phyloP scores from a whole-genome alignment of 768 basidiomycete genomes.

The Pleurotus eryngii region DNA sequence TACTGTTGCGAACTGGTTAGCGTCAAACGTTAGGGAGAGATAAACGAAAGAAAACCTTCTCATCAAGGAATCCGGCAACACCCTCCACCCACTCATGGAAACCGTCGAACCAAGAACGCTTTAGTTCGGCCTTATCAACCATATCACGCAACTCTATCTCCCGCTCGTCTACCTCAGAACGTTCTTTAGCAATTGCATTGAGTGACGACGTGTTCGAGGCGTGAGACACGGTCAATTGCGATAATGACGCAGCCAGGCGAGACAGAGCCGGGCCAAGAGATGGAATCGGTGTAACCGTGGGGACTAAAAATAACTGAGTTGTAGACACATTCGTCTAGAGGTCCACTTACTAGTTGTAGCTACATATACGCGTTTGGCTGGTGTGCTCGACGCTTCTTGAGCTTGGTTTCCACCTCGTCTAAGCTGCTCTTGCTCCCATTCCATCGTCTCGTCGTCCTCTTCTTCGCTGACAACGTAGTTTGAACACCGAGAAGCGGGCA shows the following conservation, averaged over 20 bases:
- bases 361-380: conserved; percentile 59
- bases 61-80: conserved; percentile 82
- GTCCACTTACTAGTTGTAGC: conserved; percentile 61
- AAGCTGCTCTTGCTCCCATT: conserved; percentile 85
- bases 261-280: conserved; percentile 57
- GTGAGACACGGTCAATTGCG: conserved; percentile 66
- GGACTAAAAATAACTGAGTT: conserved; percentile 46
- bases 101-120: conserved; percentile 76
- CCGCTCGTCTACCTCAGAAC: conserved; percentile 57
- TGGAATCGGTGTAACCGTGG: conserved; percentile 59
- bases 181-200: conserved; percentile 56
- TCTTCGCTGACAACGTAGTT: conserved; percentile 49
- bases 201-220: conserved; percentile 55
- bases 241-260: conserved; percentile 57
- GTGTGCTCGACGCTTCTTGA: conserved; percentile 29
- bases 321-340: background rate
- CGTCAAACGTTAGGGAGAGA: background rate
- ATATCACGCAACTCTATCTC: conserved; percentile 74
- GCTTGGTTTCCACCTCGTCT: conserved; percentile 64
- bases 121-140: conserved; percentile 71
- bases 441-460: conserved; percentile 77
- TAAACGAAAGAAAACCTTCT: conserved; percentile 55
- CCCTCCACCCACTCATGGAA: conserved; percentile 82
- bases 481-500: background rate
- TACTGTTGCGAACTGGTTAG: conserved; percentile 44